phyloP scores from a whole-genome alignment of 2,329 filamentous ascomycete genomes.

The Aureobasidium uvarum region DNA sequence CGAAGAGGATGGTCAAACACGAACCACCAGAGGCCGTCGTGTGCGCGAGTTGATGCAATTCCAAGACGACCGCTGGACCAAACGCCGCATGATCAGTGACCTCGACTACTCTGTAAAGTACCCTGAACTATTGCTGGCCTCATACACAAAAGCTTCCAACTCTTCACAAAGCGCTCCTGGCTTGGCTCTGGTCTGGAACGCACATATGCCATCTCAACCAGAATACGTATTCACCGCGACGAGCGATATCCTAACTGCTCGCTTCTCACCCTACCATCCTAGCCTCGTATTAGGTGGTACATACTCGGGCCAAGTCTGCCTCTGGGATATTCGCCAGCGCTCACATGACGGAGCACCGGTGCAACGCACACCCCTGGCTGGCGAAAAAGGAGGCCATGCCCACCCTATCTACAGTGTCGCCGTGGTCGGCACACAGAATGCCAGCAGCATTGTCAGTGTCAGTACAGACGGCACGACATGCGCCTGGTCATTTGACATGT shows the following conservation, averaged over 20 bases:
- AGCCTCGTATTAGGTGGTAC: slow-evolving; percentile 94
- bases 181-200: slow-evolving; percentile 94
- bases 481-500: slow-evolving; percentile 97
- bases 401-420: slow-evolving; percentile 95
- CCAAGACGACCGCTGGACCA: slow-evolving; percentile 92
- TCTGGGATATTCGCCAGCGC: slow-evolving; percentile 88
- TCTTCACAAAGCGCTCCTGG: slow-evolving; percentile 85
- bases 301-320: slow-evolving; percentile 91
- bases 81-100: slow-evolving; percentile 95
- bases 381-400: slow-evolving; percentile 75
- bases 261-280: slow-evolving; percentile 98
- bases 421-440: slow-evolving; percentile 96
- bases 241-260: slow-evolving; percentile 90
- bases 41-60: slow-evolving; percentile 90
- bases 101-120: slow-evolving; percentile 96
- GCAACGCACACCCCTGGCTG: slow-evolving; percentile 92
- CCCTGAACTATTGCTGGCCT: slow-evolving; percentile 85
- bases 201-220: slow-evolving; percentile 87
- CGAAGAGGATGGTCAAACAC: slow-evolving; percentile 65
- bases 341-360: slow-evolving; percentile 67
- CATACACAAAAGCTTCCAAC: slow-evolving; percentile 75
- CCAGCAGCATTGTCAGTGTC: slow-evolving; percentile 96
- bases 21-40: slow-evolving; percentile 68
- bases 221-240: slow-evolving; percentile 97
- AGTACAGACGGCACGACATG: slow-evolving; percentile 97